A percentile compares a stretch with the other conserved stretches of the same genome.
phyloP scores from a whole-genome alignment of 352 stramenopile species.

The Globisporangium alternatum region DNA sequence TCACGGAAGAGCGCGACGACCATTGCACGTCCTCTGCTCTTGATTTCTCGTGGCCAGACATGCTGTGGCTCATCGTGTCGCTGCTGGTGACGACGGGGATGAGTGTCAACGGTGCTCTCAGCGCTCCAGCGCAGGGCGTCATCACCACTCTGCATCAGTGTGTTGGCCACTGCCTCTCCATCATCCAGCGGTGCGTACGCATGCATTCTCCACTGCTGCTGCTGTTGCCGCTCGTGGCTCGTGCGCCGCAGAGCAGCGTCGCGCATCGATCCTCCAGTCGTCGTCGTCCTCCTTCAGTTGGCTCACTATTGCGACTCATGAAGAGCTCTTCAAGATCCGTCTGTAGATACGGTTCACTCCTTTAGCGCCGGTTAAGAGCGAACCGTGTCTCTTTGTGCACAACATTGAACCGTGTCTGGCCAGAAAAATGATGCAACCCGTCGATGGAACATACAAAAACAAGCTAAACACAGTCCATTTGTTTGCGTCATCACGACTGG shows the following conservation, averaged over 20 bases:
- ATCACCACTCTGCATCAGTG: not conserved
- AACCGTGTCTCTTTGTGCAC: too few relatives aligned
- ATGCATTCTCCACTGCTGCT: not conserved
- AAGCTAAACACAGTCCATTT: not conserved
- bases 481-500: not conserved
- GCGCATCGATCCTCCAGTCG: not conserved
- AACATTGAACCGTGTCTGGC: not conserved
- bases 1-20: slow-evolving; percentile 62
- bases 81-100: not conserved
- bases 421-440: not conserved
- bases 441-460: not conserved
- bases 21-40: slow-evolving; percentile 14
- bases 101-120: not conserved
- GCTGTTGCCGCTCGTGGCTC: not conserved
- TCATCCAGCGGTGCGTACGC: not conserved
- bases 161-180: not conserved
- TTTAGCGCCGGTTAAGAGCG: too few relatives aligned
- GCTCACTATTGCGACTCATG: not conserved
- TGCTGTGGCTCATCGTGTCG: not conserved
- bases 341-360: not conserved
- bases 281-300: not conserved
- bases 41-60: too few relatives aligned
- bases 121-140: not conserved
- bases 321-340: slow-evolving; percentile 11
- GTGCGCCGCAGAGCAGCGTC: not conserved